These are phyloP conservation scores for Kodamaea nitidulidarum DNA, from an alignment of 805 yeast species.

Conservation along the genomic window DNA sequence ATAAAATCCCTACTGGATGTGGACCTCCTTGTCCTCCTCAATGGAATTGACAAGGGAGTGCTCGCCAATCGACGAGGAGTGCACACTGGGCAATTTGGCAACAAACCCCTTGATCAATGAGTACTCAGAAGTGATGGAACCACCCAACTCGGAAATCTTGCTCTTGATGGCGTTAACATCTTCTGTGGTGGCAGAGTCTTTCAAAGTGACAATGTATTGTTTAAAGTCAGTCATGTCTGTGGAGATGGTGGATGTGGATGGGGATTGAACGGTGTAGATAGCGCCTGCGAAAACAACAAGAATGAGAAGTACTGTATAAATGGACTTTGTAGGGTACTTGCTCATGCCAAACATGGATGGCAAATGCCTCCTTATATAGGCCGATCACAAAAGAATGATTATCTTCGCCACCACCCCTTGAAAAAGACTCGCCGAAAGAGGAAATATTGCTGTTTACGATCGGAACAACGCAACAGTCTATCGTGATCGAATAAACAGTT, in stretches of 20 bases:
- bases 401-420: slow-evolving; percentile 6
- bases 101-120: slow-evolving; percentile 64
- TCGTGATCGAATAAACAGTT: too few relatives aligned
- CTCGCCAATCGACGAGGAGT: slow-evolving; percentile 42
- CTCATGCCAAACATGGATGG: slow-evolving; percentile 3
- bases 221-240: slow-evolving; percentile 27
- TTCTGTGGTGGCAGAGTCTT: slow-evolving; percentile 40
- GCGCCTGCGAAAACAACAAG: slow-evolving; percentile 9
- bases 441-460: background rate
- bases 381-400: slow-evolving; percentile 5
- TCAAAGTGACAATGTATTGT: slow-evolving; percentile 42
- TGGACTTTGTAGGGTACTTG: slow-evolving; percentile 6
- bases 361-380: slow-evolving; percentile 4
- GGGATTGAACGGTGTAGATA: slow-evolving; percentile 2
- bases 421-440: slow-evolving; percentile 6
- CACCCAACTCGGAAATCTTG: slow-evolving; percentile 50
- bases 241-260: slow-evolving; percentile 1
- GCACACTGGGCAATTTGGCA: slow-evolving; percentile 54
- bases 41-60: slow-evolving; percentile 53
- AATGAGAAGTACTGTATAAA: slow-evolving; percentile 5
- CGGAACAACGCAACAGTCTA: too few relatives aligned
- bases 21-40: slow-evolving; percentile 68
- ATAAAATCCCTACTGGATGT: slow-evolving; percentile 40
- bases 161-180: slow-evolving; percentile 44
- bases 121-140: slow-evolving; percentile 57